phyloP scores from a whole-genome alignment of 2,329 filamentous ascomycete genomes.

The Diaporthe velutina region DNA sequence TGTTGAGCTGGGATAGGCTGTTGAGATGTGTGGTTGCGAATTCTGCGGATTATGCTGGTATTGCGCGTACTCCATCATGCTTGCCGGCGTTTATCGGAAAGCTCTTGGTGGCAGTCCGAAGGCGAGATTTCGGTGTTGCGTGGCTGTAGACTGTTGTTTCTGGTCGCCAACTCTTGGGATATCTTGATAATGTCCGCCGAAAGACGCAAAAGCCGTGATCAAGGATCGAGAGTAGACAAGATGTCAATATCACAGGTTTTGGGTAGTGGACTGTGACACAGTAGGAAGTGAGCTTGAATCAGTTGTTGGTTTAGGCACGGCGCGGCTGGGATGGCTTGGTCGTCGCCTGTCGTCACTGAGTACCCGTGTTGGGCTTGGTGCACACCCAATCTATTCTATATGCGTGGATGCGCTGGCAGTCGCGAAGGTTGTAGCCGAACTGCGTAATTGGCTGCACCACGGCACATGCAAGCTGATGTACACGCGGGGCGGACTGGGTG shows the following conservation, averaged over 20 bases:
- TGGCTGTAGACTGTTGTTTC: neutral
- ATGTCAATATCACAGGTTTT: neutral
- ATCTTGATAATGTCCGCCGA: neutral
- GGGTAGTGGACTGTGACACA: constrained; percentile 43
- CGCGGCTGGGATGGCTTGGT: constrained; percentile 50
- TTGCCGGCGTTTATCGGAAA: constrained; percentile 43
- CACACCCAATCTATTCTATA: constrained; percentile 69
- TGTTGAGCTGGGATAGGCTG: constrained; percentile 72
- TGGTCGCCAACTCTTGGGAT: neutral
- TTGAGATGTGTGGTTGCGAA: constrained; percentile 66
- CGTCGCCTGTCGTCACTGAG: constrained; percentile 55
- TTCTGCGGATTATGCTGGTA: constrained; percentile 79
- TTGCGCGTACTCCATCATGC: constrained; percentile 82
- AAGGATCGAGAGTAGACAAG: neutral
- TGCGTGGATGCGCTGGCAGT: constrained; percentile 74
- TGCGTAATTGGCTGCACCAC: constrained; percentile 66
- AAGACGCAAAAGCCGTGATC: neutral
- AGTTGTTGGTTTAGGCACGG: constrained; percentile 61
- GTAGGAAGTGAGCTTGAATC: constrained; percentile 45
- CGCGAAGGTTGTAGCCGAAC: constrained; percentile 63
- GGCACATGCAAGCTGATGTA: constrained; percentile 72
- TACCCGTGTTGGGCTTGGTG: constrained; percentile 60
- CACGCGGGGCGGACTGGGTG: constrained; percentile 53
- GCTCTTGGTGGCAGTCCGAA: constrained; percentile 40
- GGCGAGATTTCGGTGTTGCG: constrained; percentile 31